Evolutionary conservation across 768 basidiomycete genomes (phyloP), one percentile per base, ranked within the genome.

Genomic region (Psilocybe azurescens): DNA sequence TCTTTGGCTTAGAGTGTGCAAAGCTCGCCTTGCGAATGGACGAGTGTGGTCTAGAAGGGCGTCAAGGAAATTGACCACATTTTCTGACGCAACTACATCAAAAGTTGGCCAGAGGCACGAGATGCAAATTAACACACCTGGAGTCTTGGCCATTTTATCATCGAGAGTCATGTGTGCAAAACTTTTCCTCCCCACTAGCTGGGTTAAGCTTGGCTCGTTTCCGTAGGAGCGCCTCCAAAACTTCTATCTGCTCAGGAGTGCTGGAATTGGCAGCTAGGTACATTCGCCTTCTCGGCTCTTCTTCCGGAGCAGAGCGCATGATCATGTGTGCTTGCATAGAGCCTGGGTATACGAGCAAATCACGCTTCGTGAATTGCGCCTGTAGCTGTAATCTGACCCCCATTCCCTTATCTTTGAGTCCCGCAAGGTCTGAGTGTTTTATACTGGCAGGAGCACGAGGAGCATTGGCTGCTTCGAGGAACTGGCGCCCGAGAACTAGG

Each of bases 81-180:
- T 95, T 65, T 89, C 95, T 91, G 60, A 8, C 14, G 41, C 41
- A 13, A 44, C 11, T 16, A 10, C n/a, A 28, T 28, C 48, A 14
- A 55, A 55, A 41, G 30, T 56, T 46, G 16, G 9, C 16, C 4
- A 48, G 55, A 62, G 50, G 57, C 58, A 62, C 28, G 5, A 20
- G 18, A 33, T 49, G 28, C 5, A 39, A 9, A 10, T 20, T 41
- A 47, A 32, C 49, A 54, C 61, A 93, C 93, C 93, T 56, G 97
- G 96, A 33, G 88, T 91, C 74, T 92, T 94, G 1, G 96, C 97
- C 97, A 99, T 99, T 78, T 97, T 99, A 75, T 98, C 96, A 32
- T 85, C 85, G 18, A 99, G 81, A 0, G 89, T 86, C 84, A 97
- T 91, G 62, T 93, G 88, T 0, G 89, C 95, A 78, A 87, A 99